Conservation (phyloP, 2,329 filamentous ascomycete species). For the Colletotrichum noveboracense region DNA sequence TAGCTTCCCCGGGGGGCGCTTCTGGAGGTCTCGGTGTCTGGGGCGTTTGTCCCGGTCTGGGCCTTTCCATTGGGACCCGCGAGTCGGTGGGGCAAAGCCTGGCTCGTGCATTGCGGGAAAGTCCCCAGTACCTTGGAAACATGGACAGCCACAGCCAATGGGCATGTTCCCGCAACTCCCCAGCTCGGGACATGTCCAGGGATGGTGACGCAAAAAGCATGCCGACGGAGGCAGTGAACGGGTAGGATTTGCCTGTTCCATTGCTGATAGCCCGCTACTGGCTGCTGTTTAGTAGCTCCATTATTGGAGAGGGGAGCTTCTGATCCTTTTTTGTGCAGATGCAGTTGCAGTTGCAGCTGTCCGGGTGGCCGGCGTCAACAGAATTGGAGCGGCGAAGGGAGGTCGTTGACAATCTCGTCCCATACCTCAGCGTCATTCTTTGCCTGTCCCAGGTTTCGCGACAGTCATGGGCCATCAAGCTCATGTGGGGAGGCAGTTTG, state of each 20-base stretch:
- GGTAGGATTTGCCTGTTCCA: neutral
- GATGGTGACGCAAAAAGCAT: slow-evolving; percentile 19
- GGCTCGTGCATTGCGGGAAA: slow-evolving; percentile 9
- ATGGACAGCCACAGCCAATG: neutral
- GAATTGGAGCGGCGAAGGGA: neutral
- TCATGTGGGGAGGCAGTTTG: neutral
- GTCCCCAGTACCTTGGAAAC: slow-evolving; percentile 17
- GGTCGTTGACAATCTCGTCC: neutral
- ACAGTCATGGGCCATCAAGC: neutral
- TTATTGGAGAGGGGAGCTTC: neutral
- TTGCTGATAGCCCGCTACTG: slow-evolving; percentile 7
- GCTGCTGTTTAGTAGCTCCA: neutral
- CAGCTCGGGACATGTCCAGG: slow-evolving; percentile 3
- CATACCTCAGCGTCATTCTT: neutral
- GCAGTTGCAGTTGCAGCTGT: neutral
- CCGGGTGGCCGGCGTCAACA: neutral
- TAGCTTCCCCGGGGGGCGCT: neutral
- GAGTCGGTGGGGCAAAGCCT: neutral
- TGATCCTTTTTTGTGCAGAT: neutral
- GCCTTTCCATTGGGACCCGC: neutral
- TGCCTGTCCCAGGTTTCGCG: neutral
- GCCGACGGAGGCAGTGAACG: neutral
- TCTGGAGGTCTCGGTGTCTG: neutral
- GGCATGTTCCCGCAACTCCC: slow-evolving; percentile 17
- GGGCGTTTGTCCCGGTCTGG: neutral